phyloP scores from a whole-genome alignment of 305 asterid species.

The Fraxinus floribunda region DNA sequence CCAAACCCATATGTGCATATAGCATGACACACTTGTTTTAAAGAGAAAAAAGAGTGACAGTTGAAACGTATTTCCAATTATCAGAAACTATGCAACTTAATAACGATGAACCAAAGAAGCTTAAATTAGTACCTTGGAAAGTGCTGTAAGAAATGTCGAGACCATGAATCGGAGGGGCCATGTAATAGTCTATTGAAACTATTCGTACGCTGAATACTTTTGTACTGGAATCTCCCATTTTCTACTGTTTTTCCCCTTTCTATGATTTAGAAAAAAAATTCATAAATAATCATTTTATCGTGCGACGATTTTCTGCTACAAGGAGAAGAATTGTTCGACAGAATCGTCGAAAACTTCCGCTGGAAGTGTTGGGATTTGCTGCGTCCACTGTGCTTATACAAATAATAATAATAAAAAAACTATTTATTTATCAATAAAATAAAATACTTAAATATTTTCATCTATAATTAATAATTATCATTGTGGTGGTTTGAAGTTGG shows the following conservation, averaged over 20 bases:
- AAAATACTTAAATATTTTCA: too few relatives aligned
- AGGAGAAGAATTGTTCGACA: background rate
- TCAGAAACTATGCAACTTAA: background rate
- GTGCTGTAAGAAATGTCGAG: conserved; percentile 66
- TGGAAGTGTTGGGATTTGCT: background rate
- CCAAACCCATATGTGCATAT: background rate
- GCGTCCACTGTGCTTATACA: background rate
- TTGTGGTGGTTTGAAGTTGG: background rate
- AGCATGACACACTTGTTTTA: background rate
- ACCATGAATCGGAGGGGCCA: conserved; percentile 69
- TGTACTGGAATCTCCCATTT: conserved; percentile 52
- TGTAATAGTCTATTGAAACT: conserved; percentile 82
- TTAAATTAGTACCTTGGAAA: conserved; percentile 54
- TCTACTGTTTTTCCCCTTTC: background rate
- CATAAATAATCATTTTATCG: background rate
- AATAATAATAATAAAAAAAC: background rate
- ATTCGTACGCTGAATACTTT: conserved; percentile 65
- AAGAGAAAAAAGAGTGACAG: background rate
- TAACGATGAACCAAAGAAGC: background rate
- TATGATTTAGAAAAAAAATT: background rate
- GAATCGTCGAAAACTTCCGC: background rate
- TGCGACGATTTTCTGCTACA: background rate
- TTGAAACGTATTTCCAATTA: background rate
- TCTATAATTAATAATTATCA: too few relatives aligned
- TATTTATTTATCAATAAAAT: background rate